Conservation (phyloP, 371 early-diverging fungal species). For the Mucor ambiguus region DNA sequence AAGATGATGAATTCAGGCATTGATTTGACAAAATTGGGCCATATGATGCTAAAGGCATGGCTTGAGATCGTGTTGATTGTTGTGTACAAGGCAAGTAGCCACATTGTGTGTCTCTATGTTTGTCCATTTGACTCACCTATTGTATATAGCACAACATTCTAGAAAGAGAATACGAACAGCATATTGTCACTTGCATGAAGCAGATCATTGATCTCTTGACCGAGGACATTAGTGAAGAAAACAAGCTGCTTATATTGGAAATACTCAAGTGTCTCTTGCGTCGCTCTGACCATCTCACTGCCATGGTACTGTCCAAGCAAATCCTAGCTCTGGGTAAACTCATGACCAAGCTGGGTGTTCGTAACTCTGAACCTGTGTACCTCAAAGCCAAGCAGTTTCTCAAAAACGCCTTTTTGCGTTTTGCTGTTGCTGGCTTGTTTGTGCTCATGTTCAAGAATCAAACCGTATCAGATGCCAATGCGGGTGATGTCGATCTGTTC, state of each 20-base stretch:
- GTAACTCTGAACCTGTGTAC: conserved; percentile 54
- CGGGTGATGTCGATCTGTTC: conserved; percentile 58
- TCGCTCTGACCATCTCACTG: conserved; percentile 62
- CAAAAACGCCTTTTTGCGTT: conserved; percentile 60
- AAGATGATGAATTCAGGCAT: conserved; percentile 51
- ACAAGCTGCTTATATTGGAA: conserved; percentile 57
- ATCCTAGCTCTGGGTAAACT: conserved; percentile 60
- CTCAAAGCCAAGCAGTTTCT: conserved; percentile 60
- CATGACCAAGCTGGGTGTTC: conserved; percentile 52
- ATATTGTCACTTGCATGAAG: conserved; percentile 50
- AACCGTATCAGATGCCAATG: conserved; percentile 39
- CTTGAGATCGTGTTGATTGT: conserved; percentile 58
- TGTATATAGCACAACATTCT: conserved; percentile 52
- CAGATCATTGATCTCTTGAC: conserved; percentile 47
- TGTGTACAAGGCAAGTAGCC: conserved; percentile 56
- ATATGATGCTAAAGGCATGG: conserved; percentile 58
- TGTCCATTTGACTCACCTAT: not conserved
- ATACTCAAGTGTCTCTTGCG: conserved; percentile 57
- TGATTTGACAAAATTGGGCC: conserved; percentile 44
- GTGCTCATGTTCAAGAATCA: conserved; percentile 67
- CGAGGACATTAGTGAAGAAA: conserved; percentile 63
- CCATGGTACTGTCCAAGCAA: conserved; percentile 62
- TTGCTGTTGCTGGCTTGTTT: conserved; percentile 65
- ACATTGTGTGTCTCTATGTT: not conserved
- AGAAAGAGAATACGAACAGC: conserved; percentile 42